phyloP scores from a whole-genome alignment of 106 monocot genomes.

The Cymbidium sinense region DNA sequence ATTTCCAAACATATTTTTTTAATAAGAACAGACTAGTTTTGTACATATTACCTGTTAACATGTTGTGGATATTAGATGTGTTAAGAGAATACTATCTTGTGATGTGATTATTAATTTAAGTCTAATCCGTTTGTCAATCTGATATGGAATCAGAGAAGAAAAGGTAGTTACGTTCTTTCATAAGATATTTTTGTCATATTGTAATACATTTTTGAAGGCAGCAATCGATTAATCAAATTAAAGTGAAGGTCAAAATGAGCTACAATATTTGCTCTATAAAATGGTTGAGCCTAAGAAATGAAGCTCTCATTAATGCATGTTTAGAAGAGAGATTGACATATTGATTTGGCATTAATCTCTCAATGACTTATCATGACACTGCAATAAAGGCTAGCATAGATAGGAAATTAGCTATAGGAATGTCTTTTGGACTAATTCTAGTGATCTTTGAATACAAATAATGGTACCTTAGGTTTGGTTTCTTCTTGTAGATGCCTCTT shows the following conservation, averaged over 20 bases:
- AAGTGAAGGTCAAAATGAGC: not conserved
- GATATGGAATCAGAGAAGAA: too few species aligned
- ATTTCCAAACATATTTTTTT: too few species aligned
- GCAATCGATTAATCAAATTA: not conserved
- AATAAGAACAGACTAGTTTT: not conserved
- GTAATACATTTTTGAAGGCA: too few species aligned
- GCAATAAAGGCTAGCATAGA: too few species aligned
- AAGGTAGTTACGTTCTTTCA: too few species aligned
- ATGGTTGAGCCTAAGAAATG: not conserved
- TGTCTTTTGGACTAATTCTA: too few species aligned
- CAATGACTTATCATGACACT: too few species aligned
- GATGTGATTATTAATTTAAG: not conserved
- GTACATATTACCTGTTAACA: not conserved
- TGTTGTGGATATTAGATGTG: not conserved
- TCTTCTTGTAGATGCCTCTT: not conserved
- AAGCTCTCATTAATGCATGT: not conserved
- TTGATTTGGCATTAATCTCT: not conserved
- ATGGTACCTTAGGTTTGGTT: not conserved
- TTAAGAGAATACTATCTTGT: not conserved
- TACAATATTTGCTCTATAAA: not conserved
- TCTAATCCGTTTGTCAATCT: too few species aligned
- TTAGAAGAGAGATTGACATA: not conserved
- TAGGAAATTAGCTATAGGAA: too few species aligned
- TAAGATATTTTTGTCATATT: too few species aligned
- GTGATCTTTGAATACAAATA: too few species aligned